Percentiles rank a stretch among this genome's conserved stretches.
Evolutionary conservation across 768 basidiomycete species (phyloP).

Genomic region (Cystobasidium ongulense): DNA sequence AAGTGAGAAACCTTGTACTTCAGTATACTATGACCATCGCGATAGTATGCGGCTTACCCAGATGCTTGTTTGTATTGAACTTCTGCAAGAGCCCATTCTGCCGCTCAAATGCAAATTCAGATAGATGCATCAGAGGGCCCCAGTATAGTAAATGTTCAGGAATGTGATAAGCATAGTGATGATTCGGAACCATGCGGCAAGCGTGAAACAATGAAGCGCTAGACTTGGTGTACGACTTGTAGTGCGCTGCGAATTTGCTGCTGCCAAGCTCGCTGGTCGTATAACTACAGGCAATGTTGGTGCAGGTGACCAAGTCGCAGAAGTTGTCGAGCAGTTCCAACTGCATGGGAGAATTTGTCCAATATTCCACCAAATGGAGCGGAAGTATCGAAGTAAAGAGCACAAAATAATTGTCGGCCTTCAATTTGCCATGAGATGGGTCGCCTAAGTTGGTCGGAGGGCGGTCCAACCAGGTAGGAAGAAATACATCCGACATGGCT

Average conservation of each 20-base stretch:
- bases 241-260: background rate
- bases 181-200: constrained; percentile 14
- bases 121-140: constrained; percentile 26
- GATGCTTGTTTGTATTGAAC: constrained; percentile 13
- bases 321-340: background rate
- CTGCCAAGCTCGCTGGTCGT: background rate
- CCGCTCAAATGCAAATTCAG: constrained; percentile 20
- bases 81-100: constrained; percentile 10
- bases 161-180: constrained; percentile 24
- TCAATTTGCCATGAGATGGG: constrained; percentile 31
- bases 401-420: constrained; percentile 31
- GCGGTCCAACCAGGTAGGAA: constrained; percentile 29
- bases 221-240: background rate
- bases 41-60: background rate
- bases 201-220: background rate
- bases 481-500: constrained; percentile 3
- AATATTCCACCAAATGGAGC: constrained; percentile 6
- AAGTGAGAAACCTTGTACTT: background rate
- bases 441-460: constrained; percentile 24
- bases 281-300: constrained; percentile 20
- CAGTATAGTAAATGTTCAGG: constrained; percentile 11
- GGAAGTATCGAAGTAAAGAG: constrained; percentile 22
- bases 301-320: constrained; percentile 5
- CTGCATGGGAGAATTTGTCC: background rate
- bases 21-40: background rate